phyloP scores from a whole-genome alignment of 257 asterid species.

The Orobanche coerulescens region DNA sequence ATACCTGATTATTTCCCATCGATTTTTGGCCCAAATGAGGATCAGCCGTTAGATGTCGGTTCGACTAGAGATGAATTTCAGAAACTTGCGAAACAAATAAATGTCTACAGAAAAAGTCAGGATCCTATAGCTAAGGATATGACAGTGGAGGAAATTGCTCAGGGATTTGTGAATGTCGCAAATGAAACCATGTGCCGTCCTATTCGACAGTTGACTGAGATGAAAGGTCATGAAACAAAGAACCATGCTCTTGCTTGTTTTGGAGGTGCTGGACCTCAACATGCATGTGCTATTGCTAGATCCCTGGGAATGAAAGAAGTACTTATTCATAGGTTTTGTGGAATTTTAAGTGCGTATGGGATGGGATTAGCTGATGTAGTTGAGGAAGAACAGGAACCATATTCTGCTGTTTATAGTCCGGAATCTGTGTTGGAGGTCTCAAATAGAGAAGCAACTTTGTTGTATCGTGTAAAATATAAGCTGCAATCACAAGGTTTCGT shows the following conservation, averaged over 20 bases:
- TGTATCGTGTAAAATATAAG: constrained; percentile 51
- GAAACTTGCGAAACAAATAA: constrained; percentile 71
- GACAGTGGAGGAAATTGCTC: constrained; percentile 90
- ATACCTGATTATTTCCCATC: constrained; percentile 89
- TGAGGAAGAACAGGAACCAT: constrained; percentile 91
- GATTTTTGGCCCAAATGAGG: constrained; percentile 84
- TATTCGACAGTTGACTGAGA: constrained; percentile 86
- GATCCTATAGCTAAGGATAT: constrained; percentile 66
- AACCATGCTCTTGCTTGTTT: constrained; percentile 94
- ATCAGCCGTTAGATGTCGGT: constrained; percentile 64
- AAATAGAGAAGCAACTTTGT: constrained; percentile 49
- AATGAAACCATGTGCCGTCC: constrained; percentile 99
- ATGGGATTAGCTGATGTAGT: constrained; percentile 98
- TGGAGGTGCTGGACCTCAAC: constrained; percentile 99
- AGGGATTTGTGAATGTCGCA: constrained; percentile 83
- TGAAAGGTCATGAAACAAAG: constrained; percentile 95
- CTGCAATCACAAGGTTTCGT: constrained; percentile 70
- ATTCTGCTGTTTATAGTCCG: constrained; percentile 67
- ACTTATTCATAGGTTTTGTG: constrained; percentile 79
- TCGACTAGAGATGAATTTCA: constrained; percentile 66
- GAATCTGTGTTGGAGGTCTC: constrained; percentile 62
- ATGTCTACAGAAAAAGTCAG: constrained; percentile 59
- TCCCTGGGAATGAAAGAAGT: constrained; percentile 96
- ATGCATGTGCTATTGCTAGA: constrained; percentile 97
- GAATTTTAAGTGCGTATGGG: constrained; percentile 95